phyloP scores from a whole-genome alignment of 176 grass and related monocot species.

The Hordeum marinum region DNA sequence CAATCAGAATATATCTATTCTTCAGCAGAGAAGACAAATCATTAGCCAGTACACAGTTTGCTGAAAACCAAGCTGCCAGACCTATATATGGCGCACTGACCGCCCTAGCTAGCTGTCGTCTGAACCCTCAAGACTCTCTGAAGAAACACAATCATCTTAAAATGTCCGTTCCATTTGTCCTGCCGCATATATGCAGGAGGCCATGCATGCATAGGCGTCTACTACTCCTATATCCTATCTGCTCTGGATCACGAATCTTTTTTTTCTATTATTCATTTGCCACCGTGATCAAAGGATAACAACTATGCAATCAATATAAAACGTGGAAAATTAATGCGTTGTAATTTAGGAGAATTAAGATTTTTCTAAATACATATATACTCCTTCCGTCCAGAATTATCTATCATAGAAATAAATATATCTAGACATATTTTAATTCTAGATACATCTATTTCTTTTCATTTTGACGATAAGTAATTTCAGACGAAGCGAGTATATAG shows the following conservation, averaged over 20 bases:
- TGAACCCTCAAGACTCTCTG: neutral
- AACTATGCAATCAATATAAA: neutral
- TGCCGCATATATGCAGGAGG: neutral
- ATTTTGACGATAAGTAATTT: too few relatives aligned
- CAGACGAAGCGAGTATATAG: too few relatives aligned
- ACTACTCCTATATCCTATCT: neutral
- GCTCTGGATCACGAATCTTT: neutral
- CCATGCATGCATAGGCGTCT: neutral
- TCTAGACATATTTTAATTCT: too few relatives aligned
- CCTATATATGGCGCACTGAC: conserved; percentile 15
- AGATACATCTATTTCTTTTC: too few relatives aligned
- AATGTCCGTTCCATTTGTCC: conserved; percentile 4
- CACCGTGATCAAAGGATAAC: neutral
- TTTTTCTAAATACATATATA: too few relatives aligned
- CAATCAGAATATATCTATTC: neutral
- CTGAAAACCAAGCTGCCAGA: conserved; percentile 11
- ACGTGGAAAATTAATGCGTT: neutral
- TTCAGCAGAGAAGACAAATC: neutral
- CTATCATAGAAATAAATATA: too few relatives aligned
- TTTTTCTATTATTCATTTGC: neutral
- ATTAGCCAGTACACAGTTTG: neutral
- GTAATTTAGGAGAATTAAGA: neutral
- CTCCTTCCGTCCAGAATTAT: too few relatives aligned
- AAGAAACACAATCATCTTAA: conserved; percentile 5
- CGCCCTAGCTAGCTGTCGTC: neutral